A percentile compares a stretch with the other conserved stretches of the same genome.
These are phyloP conservation scores for Pichia sp. DNA, from an alignment of 1,139 yeast genomes.

Conservation along the genomic window DNA sequence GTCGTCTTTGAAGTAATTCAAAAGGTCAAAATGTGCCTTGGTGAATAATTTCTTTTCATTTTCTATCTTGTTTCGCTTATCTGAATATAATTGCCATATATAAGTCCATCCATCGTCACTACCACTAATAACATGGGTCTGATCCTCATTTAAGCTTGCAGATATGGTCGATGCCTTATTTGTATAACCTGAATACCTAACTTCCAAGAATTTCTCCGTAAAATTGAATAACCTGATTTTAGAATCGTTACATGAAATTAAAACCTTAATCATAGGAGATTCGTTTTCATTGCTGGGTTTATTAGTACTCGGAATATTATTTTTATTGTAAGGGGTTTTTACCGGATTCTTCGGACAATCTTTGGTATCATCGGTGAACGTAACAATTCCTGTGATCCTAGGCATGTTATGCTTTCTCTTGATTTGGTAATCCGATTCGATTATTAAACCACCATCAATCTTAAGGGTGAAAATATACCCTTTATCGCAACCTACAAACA, in stretches of 20 bases:
- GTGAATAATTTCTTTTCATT: constrained; percentile 15
- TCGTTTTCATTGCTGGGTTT: background rate
- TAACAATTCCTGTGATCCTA: constrained; percentile 51
- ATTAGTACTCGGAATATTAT: background rate
- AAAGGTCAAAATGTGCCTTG: constrained; percentile 31
- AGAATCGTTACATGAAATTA: constrained; percentile 78
- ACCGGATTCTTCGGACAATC: background rate
- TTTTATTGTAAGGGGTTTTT: background rate
- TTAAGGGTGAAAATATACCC: constrained; percentile 67
- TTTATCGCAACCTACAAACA: constrained; percentile 77
- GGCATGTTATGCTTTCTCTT: constrained; percentile 41
- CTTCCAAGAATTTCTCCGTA: constrained; percentile 52
- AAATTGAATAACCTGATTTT: constrained; percentile 63
- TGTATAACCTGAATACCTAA: constrained; percentile 68
- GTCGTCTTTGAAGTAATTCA: constrained; percentile 32
- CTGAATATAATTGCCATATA: constrained; percentile 48
- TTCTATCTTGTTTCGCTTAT: constrained; percentile 14
- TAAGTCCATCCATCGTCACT: constrained; percentile 72
- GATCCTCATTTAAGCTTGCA: constrained; percentile 61
- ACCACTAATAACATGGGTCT: constrained; percentile 48
- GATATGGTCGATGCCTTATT: constrained; percentile 68
- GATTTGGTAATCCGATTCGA: constrained; percentile 51
- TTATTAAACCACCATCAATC: constrained; percentile 49
- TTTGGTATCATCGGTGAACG: constrained; percentile 26
- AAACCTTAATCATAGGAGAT: constrained; percentile 26